These are phyloP conservation scores for Spergularia bocconei DNA, from an alignment of 148 eudicot species.

Conservation along the genomic window DNA sequence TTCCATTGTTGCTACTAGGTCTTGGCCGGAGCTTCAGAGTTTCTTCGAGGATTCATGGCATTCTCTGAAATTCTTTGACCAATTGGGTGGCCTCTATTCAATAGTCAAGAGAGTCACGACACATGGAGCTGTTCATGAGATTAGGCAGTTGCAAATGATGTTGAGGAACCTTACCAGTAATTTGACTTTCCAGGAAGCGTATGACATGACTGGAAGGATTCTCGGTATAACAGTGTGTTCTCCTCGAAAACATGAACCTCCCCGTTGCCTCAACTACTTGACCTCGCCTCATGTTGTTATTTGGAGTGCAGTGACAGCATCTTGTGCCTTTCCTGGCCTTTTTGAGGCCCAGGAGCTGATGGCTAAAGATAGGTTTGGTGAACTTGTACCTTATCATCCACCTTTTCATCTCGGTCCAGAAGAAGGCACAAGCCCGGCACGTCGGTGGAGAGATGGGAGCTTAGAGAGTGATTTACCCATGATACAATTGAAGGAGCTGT, in stretches of 20 bases:
- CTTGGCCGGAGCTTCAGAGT: constrained; percentile 96
- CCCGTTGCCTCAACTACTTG: constrained; percentile 89
- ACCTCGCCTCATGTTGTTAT: constrained; percentile 98
- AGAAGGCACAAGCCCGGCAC: constrained; percentile 50
- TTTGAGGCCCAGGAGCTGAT: constrained; percentile 98
- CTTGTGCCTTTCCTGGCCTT: constrained; percentile 97
- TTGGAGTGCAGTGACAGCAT: constrained; percentile 99
- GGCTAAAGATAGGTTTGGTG: constrained; percentile 90
- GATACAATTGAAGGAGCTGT: constrained; percentile 95
- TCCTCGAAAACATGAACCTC: constrained; percentile 94
- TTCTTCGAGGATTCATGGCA: constrained; percentile 94
- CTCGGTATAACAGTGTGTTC: constrained; percentile 95
- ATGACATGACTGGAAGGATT: constrained; percentile 85
- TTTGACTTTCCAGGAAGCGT: constrained; percentile 92
- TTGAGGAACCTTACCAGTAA: constrained; percentile 76
- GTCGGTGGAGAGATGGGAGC: constrained; percentile 99
- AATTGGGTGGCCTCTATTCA: constrained; percentile 74
- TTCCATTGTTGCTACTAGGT: constrained; percentile 76
- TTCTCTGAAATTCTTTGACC: constrained; percentile 83
- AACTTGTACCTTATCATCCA: constrained; percentile 88
- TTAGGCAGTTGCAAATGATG: constrained; percentile 77
- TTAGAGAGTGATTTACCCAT: constrained; percentile 96
- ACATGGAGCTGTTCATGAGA: constrained; percentile 85
- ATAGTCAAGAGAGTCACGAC: constrained; percentile 77
- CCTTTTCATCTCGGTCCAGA: constrained; percentile 90